These are phyloP conservation scores for Leishmania tarentolae DNA, from an alignment of 208 protist genomes.

Conservation along the genomic window DNA sequence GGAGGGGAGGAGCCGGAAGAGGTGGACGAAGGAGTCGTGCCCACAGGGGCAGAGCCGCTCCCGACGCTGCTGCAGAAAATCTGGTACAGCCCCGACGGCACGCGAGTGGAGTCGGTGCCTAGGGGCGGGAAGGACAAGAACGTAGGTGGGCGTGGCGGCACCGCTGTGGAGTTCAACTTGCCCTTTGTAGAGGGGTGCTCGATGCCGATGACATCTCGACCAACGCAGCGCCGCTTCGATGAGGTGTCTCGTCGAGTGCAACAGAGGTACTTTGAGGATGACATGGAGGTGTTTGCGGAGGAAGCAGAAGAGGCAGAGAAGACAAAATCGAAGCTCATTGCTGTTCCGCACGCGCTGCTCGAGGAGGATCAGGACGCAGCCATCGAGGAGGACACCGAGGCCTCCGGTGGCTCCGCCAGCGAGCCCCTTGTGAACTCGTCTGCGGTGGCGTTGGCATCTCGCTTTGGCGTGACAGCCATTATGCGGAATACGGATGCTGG, in stretches of 20 bases:
- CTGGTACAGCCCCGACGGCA: conserved; percentile 81
- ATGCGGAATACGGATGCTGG: conserved; percentile 84
- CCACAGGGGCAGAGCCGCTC: conserved; percentile 53
- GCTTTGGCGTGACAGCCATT: conserved; percentile 46
- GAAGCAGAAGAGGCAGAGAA: conserved; percentile 21
- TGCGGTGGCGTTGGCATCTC: conserved; percentile 12
- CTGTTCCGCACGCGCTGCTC: conserved; percentile 29
- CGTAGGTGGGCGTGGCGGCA: conserved; percentile 1
- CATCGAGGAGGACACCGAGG: conserved; percentile 15
- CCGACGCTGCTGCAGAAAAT: conserved; percentile 80
- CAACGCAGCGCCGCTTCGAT: conserved; percentile 33
- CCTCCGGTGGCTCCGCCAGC: not conserved
- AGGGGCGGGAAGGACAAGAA: conserved; percentile 12
- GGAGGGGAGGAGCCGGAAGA: conserved; percentile 10
- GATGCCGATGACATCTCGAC: conserved; percentile 17
- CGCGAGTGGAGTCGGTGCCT: conserved; percentile 22
- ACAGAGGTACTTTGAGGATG: conserved; percentile 87
- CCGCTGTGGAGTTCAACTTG: conserved; percentile 7
- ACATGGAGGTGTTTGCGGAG: conserved; percentile 60
- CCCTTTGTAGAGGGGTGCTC: conserved; percentile 14
- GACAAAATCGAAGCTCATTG: conserved; percentile 30
- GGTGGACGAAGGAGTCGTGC: conserved; percentile 20
- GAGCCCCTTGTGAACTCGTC: conserved; percentile 11
- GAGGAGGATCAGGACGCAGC: conserved; percentile 20
- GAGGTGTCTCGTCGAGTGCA: conserved; percentile 84